These are phyloP conservation scores for Gloeopeniophorella convolvens DNA, from an alignment of 768 basidiomycete genomes.

Conservation along the genomic window DNA sequence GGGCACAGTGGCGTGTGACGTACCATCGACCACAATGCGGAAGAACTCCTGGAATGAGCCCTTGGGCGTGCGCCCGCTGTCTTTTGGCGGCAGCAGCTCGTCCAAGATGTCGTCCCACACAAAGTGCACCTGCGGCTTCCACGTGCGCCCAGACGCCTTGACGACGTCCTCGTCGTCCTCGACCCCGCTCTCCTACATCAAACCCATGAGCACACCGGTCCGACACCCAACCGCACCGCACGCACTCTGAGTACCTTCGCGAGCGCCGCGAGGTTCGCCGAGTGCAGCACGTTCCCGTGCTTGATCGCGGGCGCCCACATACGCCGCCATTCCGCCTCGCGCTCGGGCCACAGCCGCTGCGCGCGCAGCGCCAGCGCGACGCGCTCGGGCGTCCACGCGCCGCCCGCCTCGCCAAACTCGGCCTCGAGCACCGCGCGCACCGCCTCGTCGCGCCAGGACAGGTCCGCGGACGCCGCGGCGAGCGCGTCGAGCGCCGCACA, in stretches of 20 bases:
- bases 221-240: not conserved
- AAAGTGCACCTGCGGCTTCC: conserved; percentile 91
- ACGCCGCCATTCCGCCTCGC: conserved; percentile 53
- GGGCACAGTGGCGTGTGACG: conserved; percentile 20
- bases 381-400: conserved; percentile 82
- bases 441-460: conserved; percentile 68
- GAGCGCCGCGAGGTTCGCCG: conserved; percentile 64
- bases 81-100: conserved; percentile 50
- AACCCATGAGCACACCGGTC: not conserved
- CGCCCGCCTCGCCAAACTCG: conserved; percentile 45
- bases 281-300: conserved; percentile 57
- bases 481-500: conserved; percentile 56
- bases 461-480: conserved; percentile 35
- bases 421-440: conserved; percentile 41
- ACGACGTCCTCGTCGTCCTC: conserved; percentile 47
- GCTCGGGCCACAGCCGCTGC: conserved; percentile 50
- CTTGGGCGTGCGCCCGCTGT: conserved; percentile 32
- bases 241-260: conserved; percentile 76
- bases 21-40: conserved; percentile 85
- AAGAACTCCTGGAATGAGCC: conserved; percentile 89
- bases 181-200: conserved; percentile 29
- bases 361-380: conserved; percentile 72
- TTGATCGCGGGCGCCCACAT: conserved; percentile 72
- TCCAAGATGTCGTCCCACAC: conserved; percentile 85
- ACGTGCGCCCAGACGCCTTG: conserved; percentile 49